Evolutionary conservation across 2,329 filamentous ascomycete genomes (phyloP).

Genomic region (Lachnellula arida): DNA sequence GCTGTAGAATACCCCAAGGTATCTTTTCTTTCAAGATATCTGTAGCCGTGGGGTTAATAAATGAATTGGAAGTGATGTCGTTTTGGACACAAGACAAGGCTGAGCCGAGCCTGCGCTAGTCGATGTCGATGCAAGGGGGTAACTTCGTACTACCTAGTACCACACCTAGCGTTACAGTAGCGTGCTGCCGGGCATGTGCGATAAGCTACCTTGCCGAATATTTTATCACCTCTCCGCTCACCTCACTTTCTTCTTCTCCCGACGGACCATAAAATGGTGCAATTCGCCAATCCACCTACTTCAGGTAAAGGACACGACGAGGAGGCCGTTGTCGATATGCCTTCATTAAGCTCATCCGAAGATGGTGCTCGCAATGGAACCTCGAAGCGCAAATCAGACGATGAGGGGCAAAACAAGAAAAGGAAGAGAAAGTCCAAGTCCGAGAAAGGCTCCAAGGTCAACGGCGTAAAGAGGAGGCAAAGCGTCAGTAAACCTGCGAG

Average conservation of each 20-base stretch:
- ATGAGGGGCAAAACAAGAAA: slow-evolving; percentile 18
- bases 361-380: slow-evolving; percentile 13
- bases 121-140: not conserved
- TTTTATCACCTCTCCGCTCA: not conserved
- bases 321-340: slow-evolving; percentile 3
- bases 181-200: not conserved
- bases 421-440: slow-evolving; percentile 25
- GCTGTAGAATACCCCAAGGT: not conserved
- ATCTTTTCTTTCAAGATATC: not conserved
- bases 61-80: not conserved
- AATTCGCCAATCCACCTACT: slow-evolving; percentile 18
- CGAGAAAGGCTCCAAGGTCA: slow-evolving; percentile 21
- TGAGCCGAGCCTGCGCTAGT: not conserved
- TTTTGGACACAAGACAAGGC: not conserved
- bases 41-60: not conserved
- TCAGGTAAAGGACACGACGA: slow-evolving; percentile 7
- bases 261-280: slow-evolving; percentile 16
- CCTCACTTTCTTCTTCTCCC: too few relatives aligned
- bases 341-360: slow-evolving; percentile 10
- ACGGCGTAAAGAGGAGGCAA: slow-evolving; percentile 40
- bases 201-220: not conserved
- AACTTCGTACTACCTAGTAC: too few relatives aligned
- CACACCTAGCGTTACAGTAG: not conserved
- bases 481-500: slow-evolving; percentile 58
- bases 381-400: slow-evolving; percentile 14